Conservation (phyloP, 1,139 yeast species). For the Geotrichum siamense region DNA sequence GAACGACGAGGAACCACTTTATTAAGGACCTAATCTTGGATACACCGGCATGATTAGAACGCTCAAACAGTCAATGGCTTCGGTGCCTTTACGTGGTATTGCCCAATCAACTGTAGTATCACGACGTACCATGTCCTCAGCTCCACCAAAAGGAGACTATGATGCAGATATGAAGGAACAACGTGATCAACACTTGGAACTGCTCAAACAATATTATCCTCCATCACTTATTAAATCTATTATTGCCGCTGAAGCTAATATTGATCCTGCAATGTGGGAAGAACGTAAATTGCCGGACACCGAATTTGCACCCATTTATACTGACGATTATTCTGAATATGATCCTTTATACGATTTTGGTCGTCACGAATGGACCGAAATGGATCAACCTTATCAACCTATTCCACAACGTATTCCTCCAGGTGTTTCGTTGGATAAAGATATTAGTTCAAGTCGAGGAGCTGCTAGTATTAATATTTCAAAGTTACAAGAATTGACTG, state of each 20-base stretch:
- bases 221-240: conserved; percentile 75
- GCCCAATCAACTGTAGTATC: no score
- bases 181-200: conserved; percentile 47
- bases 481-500: conserved; percentile 49
- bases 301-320: conserved; percentile 53
- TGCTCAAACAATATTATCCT: conserved; percentile 62
- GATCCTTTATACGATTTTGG: conserved; percentile 55
- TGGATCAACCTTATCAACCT: conserved; percentile 40
- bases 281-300: conserved; percentile 34
- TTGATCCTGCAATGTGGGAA: conserved; percentile 53
- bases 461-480: conserved; percentile 42
- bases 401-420: conserved; percentile 39
- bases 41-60: conserved; percentile 11
- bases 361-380: conserved; percentile 41
- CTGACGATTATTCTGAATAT: conserved; percentile 51
- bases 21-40: no score
- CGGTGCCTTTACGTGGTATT: conserved; percentile 7
- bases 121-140: conserved; percentile 7
- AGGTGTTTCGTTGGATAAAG: conserved; percentile 34
- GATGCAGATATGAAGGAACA: conserved; percentile 18
- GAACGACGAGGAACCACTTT: no score
- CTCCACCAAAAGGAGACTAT: background rate
- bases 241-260: conserved; percentile 66
- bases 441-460: conserved; percentile 28
- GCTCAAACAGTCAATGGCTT: conserved; percentile 9